These are phyloP conservation scores for Phytophthora lateralis DNA, from an alignment of 352 stramenopile genomes.

Conservation along the genomic window DNA sequence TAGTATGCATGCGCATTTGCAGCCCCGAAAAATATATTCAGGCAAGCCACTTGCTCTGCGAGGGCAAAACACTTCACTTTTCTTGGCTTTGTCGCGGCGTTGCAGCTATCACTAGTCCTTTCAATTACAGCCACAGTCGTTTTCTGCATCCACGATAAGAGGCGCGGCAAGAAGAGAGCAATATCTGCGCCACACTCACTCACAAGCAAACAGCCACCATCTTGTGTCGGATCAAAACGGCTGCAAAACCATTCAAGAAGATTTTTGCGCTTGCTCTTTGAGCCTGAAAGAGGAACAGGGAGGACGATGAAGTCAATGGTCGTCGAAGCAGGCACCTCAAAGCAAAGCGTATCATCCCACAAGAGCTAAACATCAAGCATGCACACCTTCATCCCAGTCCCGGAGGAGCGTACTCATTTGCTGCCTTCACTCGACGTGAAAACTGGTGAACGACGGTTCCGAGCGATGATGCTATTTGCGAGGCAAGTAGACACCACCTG, in stretches of 20 bases:
- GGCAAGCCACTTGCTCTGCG: constrained; percentile 50
- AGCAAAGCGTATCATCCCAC: constrained; percentile 1
- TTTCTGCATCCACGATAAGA: constrained; percentile 76
- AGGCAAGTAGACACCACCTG: constrained; percentile 82
- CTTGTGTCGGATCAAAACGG: constrained; percentile 29
- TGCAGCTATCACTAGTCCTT: constrained; percentile 12
- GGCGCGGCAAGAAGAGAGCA: constrained; percentile 61
- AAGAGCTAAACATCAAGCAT: constrained; percentile 2
- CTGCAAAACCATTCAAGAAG: constrained; percentile 59
- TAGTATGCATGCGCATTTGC: constrained; percentile 46
- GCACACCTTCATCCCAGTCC: constrained; percentile 74
- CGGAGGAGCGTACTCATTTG: constrained; percentile 52
- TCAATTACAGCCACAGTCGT: constrained; percentile 19
- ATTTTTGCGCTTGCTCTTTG: constrained; percentile 53
- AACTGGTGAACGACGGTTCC: constrained; percentile 19
- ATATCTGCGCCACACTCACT: constrained; percentile 49
- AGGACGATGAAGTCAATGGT: not conserved
- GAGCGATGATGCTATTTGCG: constrained; percentile 3
- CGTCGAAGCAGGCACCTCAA: not conserved
- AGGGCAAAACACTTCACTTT: constrained; percentile 36
- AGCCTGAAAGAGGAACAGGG: constrained; percentile 33
- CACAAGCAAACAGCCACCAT: constrained; percentile 38
- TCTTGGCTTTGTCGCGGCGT: not conserved
- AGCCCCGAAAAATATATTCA: constrained; percentile 57
- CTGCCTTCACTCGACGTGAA: not conserved